Evolutionary conservation across 1,284 basidiomycete species (phyloP), one percentile per base, ranked within the genome.

Genomic region (Tilletiaria anomala): DNA sequence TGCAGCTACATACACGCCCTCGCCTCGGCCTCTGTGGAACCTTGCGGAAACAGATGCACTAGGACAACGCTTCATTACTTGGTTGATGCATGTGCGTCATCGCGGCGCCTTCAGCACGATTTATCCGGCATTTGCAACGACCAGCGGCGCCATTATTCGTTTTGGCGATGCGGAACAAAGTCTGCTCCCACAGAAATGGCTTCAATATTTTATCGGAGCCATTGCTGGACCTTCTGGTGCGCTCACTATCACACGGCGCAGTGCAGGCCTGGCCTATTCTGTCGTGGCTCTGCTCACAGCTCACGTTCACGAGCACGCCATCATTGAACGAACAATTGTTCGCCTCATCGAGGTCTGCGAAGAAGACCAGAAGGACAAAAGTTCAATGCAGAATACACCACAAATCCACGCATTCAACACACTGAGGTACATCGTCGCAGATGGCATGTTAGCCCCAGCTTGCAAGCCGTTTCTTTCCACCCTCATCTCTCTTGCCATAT

Each of bases 91-190:
- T 2, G 58, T 68, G 2, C 58, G 68, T 1, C 68, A 69, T 36
- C 58, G 68, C 10, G 68, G 68, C 10, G 67, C 67, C 1, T 63
- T 66, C 44, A 66, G 62, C 42, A 66, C 58, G 21, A 49, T 68
- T 16, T 64, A 64, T 37, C 68, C 68, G 14, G 58, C 60, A 23
- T 68, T 59, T 38, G 46, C 53, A 22, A 47, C 53, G 14, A 51
- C 60, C 1, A 60, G 61, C 10, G 42, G 51, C 0, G 55, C 58
- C 3, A 49, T 68, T n/a, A 44, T 47, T 3, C 51, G 50, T 4
- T 51, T 50, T 32, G 39, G 46, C n/a, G n/a, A 10, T 56, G 56
- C 20, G 3, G 59, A 65, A 20, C 46, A 58, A 1, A 35, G 42
- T 10, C 20, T 24, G 20, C 43, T 61, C 1, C 67, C 67, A 0